Base-by-base conservation (phyloP, 2,329 filamentous ascomycete genomes). In the Pyrenochaeta sp. region DNA sequence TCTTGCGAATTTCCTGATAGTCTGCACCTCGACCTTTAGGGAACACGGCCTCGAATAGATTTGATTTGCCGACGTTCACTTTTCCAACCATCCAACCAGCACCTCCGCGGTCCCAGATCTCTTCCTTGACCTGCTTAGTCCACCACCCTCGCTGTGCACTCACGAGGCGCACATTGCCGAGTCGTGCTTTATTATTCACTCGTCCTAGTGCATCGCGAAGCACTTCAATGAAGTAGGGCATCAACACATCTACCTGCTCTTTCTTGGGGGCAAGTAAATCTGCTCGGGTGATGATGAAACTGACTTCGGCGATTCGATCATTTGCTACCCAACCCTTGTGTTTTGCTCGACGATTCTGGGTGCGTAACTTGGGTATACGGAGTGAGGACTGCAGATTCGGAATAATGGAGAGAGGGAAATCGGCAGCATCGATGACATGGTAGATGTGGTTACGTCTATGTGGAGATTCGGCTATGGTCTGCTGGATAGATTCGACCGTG, bases 11-110 rank as follows among this genome's bases (percentile, higher is more conserved):
- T 18, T 68, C 58, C 23, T 73, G 61, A 30, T 61, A 65, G 17
- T 63, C 74, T 60, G 41, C 68, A 58, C 44, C 71, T 58, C 61
- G 70, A 38, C 61, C 77, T 88, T 93, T 86, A 3, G 95, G 93
- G 61, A 92, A 96, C 6, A 96, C 84, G 4, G 85, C 82, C 58
- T 94, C 86, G 48, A 97, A 96, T 2, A 99, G 81, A 63, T 88
- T 87, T 60, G 93, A 97, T 73, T 99, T 99, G 17, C 94, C 95
- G 2, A 97, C 95, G 65, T 99, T 99, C 51, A 91, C 90, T 71
- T 96, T 97, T n/a, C 94, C 94, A 3, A 99, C 88, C 78, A 99
- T 86, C 93, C 94, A 99, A 11, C 89, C 87, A 11, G 86, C 94
- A 4, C 93, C 93, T 3, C 90, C 91, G 35, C 89, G 83, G 29